Conservation (phyloP, 345 rosid genomes). For the Anastatica hierochuntica region DNA sequence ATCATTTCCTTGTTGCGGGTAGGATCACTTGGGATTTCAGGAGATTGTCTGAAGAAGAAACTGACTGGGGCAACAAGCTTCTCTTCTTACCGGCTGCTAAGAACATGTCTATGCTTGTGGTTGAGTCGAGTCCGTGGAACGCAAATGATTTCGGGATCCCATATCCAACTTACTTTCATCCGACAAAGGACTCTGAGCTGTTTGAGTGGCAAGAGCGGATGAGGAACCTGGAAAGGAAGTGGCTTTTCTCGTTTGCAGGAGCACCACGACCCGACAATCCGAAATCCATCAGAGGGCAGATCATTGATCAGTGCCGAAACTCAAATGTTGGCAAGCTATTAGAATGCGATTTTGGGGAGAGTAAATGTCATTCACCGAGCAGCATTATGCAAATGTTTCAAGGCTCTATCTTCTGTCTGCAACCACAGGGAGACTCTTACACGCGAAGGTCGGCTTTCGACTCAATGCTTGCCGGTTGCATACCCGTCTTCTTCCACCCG, state of each 20-base stretch:
- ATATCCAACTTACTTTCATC: slow-evolving; percentile 82
- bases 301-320: slow-evolving; percentile 56
- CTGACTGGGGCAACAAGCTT: slow-evolving; percentile 90
- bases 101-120: slow-evolving; percentile 92
- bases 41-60: slow-evolving; percentile 56
- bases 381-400: slow-evolving; percentile 87
- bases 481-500: no score
- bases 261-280: slow-evolving; percentile 74
- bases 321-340: slow-evolving; percentile 51
- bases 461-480: slow-evolving; percentile 81
- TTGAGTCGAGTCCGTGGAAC: slow-evolving; percentile 93
- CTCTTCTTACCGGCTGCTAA: slow-evolving; percentile 73
- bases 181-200: slow-evolving; percentile 71
- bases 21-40: slow-evolving; percentile 94
- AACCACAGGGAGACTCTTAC: slow-evolving; percentile 90
- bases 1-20: slow-evolving; percentile 87
- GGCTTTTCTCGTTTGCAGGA: slow-evolving; percentile 93
- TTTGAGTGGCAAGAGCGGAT: slow-evolving; percentile 73
- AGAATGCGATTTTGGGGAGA: slow-evolving; percentile 87
- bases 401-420: slow-evolving; percentile 71
- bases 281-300: slow-evolving; percentile 73
- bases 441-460: slow-evolving; percentile 85
- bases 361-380: slow-evolving; percentile 89
- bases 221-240: slow-evolving; percentile 73
- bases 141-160: slow-evolving; percentile 88